Conservation (phyloP, 140 eudicot genomes). For the Anethum foeniculum region DNA sequence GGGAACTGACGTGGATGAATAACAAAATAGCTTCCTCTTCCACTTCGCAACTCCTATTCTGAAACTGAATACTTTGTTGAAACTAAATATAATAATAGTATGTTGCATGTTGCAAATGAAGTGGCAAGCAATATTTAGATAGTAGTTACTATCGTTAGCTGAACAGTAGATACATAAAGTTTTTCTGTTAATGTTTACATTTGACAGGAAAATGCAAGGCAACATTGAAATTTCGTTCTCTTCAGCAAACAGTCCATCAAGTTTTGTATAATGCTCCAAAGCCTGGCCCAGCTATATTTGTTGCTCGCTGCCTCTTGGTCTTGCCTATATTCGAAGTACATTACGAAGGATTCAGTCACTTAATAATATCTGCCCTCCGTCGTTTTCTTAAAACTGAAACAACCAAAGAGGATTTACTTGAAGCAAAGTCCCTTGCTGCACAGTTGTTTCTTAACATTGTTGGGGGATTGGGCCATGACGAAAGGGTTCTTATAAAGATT, state of each 20-base stretch:
- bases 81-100: not conserved
- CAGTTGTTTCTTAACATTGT: conserved; percentile 41
- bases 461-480: conserved; percentile 47
- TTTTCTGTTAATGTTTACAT: conserved; percentile 1
- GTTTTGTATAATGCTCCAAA: conserved; percentile 49
- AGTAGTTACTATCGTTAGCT: not conserved
- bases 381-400: conserved; percentile 50
- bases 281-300: conserved; percentile 67
- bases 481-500: conserved; percentile 56
- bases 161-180: not conserved
- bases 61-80: not conserved
- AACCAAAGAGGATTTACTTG: conserved; percentile 37
- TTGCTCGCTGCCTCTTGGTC: conserved; percentile 62
- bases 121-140: not conserved
- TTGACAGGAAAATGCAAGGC: conserved; percentile 78
- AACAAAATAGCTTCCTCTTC: not conserved
- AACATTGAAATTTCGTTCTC: conserved; percentile 62
- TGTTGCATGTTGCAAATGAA: conserved; percentile 4
- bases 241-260: conserved; percentile 60
- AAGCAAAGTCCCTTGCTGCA: conserved; percentile 54
- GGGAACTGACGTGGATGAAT: not conserved
- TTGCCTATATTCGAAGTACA: conserved; percentile 66
- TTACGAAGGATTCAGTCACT: conserved; percentile 76
- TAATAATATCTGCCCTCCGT: conserved; percentile 68
- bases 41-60: not conserved